Percentiles rank a stretch among this genome's conserved stretches.
These are phyloP conservation scores for Tetrapisispora nanseiensis DNA, from an alignment of 805 yeast species.

Conservation along the genomic window DNA sequence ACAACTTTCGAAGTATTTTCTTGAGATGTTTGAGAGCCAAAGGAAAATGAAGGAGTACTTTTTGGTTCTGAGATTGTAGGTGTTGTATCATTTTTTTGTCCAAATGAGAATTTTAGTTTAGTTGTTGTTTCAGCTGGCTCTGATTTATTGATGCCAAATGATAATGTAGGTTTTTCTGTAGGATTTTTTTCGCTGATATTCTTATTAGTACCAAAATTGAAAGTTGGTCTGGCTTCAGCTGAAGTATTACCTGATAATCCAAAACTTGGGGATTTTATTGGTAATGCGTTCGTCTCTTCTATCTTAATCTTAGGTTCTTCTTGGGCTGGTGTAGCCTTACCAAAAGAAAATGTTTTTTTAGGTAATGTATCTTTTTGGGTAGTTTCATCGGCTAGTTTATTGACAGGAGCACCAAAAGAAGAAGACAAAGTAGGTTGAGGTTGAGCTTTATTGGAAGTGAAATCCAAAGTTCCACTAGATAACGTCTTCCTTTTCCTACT, in stretches of 20 bases:
- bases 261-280: conserved; percentile 8
- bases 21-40: conserved; percentile 18
- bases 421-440: too few species aligned
- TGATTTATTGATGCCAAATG: neutral
- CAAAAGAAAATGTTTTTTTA: neutral
- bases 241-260: conserved; percentile 16
- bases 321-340: conserved; percentile 1
- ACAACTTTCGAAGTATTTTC: neutral
- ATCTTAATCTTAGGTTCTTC: neutral
- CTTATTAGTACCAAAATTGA: conserved; percentile 4
- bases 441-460: too few species aligned
- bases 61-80: neutral
- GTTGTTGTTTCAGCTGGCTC: neutral
- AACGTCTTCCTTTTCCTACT: neutral
- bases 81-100: conserved; percentile 16
- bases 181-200: neutral
- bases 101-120: conserved; percentile 10
- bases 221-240: conserved; percentile 3
- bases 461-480: too few species aligned
- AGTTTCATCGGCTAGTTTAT: neutral
- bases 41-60: conserved; percentile 5
- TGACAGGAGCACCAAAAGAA: neutral
- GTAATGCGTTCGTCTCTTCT: neutral
- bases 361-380: too few species aligned
- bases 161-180: conserved; percentile 4